A percentile compares a stretch with the other conserved stretches of the same genome.
Evolutionary conservation across 257 asterid species (phyloP).

Genomic region (Gentiana macrophylla): DNA sequence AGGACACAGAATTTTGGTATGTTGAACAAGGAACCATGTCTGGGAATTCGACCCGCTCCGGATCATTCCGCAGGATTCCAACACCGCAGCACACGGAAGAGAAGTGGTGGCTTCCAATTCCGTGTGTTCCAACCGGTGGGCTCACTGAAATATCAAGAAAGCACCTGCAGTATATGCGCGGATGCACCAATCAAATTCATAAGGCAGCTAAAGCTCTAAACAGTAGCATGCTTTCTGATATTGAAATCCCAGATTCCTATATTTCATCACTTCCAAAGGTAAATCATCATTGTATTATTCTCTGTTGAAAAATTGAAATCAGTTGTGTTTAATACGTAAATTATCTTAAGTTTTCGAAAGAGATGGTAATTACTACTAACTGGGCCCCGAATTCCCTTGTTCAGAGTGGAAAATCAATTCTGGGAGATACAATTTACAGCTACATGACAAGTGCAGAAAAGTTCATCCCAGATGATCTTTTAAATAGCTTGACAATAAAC

Average conservation of each 20-base stretch:
- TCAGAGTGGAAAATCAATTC: conserved; percentile 76
- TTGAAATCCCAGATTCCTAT: conserved; percentile 81
- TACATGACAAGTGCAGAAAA: conserved; percentile 47
- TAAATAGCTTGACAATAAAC: conserved; percentile 45
- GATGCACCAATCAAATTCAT: conserved; percentile 76
- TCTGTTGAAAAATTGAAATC: not conserved
- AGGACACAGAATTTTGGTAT: conserved; percentile 76
- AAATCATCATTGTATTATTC: not conserved
- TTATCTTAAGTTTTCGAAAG: too few relatives aligned
- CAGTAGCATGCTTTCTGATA: conserved; percentile 60
- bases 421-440: conserved; percentile 73
- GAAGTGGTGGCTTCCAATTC: conserved; percentile 91
- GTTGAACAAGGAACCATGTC: conserved; percentile 78
- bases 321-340: not conserved
- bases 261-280: conserved; percentile 87
- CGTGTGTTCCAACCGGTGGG: conserved; percentile 55
- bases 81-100: conserved; percentile 59
- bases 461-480: conserved; percentile 53
- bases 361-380: too few relatives aligned
- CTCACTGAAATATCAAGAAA: conserved; percentile 54
- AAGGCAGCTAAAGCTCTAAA: conserved; percentile 93
- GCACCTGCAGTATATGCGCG: conserved; percentile 47
- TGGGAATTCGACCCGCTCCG: conserved; percentile 43
- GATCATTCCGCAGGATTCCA: conserved; percentile 66
- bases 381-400: not conserved